These are phyloP conservation scores for Phoma sp. DNA, from an alignment of 2,329 filamentous ascomycete genomes.

Conservation along the genomic window DNA sequence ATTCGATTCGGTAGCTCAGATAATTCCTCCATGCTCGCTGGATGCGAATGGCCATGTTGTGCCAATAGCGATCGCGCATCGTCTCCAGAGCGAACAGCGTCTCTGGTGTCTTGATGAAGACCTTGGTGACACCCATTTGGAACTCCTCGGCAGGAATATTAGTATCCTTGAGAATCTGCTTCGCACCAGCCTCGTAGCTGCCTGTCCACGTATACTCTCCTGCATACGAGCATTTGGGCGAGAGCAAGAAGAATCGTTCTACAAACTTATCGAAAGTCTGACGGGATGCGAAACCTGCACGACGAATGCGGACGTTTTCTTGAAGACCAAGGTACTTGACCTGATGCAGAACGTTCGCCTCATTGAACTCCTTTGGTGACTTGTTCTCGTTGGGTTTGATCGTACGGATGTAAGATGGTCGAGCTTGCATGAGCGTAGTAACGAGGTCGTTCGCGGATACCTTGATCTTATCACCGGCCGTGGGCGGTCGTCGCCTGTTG, in stretches of 20 bases:
- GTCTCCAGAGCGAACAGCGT: slow-evolving; percentile 95
- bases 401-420: slow-evolving; percentile 96
- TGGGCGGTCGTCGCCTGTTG: slow-evolving; percentile 91
- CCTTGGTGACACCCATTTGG: slow-evolving; percentile 96
- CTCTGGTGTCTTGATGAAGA: slow-evolving; percentile 97
- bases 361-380: slow-evolving; percentile 90
- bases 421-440: slow-evolving; percentile 93
- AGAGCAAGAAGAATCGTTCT: slow-evolving; percentile 93
- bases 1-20: slow-evolving; percentile 88
- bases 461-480: slow-evolving; percentile 95
- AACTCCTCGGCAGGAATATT: slow-evolving; percentile 95
- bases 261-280: slow-evolving; percentile 98
- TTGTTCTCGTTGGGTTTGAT: slow-evolving; percentile 99
- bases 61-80: slow-evolving; percentile 98
- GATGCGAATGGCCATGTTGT: slow-evolving; percentile 98
- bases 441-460: slow-evolving; percentile 93
- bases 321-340: slow-evolving; percentile 99
- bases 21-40: slow-evolving; percentile 98
- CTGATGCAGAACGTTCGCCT: slow-evolving; percentile 91
- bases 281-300: slow-evolving; percentile 95
- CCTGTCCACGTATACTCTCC: slow-evolving; percentile 97
- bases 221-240: slow-evolving; percentile 92
- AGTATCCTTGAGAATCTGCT: slow-evolving; percentile 93
- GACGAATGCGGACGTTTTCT: slow-evolving; percentile 96
- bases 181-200: slow-evolving; percentile 83